These are phyloP conservation scores for Schwanniomyces yamadae DNA, from an alignment of 805 yeast genomes.

Conservation along the genomic window DNA sequence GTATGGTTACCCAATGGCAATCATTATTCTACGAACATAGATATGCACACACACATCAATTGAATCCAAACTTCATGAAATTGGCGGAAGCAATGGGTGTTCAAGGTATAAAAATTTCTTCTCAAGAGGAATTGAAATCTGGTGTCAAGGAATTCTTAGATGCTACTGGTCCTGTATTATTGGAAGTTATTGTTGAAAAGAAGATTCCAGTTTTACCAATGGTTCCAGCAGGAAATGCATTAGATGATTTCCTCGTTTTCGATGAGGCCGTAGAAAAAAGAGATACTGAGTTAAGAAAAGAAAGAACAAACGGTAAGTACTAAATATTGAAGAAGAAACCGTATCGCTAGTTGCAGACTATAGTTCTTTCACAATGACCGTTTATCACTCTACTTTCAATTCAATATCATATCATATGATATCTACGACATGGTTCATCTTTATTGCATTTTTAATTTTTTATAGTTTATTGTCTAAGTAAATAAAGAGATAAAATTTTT, in stretches of 20 bases:
- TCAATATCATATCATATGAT: too few species aligned
- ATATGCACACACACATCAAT: constrained; percentile 96
- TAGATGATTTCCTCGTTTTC: constrained; percentile 87
- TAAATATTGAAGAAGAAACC: too few species aligned
- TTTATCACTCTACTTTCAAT: too few species aligned
- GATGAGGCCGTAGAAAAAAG: constrained; percentile 79
- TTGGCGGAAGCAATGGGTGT: constrained; percentile 94
- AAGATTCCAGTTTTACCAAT: constrained; percentile 96
- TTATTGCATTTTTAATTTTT: too few species aligned
- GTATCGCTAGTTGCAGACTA: too few species aligned
- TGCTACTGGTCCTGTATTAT: constrained; percentile 76
- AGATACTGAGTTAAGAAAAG: constrained; percentile 62
- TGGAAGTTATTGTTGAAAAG: constrained; percentile 89
- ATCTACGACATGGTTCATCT: too few species aligned
- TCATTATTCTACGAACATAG: constrained; percentile 94
- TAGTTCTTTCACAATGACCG: too few species aligned
- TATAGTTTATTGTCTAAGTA: too few species aligned
- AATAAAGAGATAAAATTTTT: too few species aligned
- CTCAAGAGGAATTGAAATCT: constrained; percentile 57
- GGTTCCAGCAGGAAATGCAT: constrained; percentile 95
- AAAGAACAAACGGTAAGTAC: constrained; percentile 74
- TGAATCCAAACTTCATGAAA: constrained; percentile 90
- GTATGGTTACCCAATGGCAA: constrained; percentile 99
- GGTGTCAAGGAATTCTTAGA: constrained; percentile 66
- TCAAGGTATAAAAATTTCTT: constrained; percentile 71